A percentile compares a stretch with the other conserved stretches of the same genome.
Evolutionary conservation across 805 yeast genomes (phyloP).

Genomic region (Kazachstania taianensis): DNA sequence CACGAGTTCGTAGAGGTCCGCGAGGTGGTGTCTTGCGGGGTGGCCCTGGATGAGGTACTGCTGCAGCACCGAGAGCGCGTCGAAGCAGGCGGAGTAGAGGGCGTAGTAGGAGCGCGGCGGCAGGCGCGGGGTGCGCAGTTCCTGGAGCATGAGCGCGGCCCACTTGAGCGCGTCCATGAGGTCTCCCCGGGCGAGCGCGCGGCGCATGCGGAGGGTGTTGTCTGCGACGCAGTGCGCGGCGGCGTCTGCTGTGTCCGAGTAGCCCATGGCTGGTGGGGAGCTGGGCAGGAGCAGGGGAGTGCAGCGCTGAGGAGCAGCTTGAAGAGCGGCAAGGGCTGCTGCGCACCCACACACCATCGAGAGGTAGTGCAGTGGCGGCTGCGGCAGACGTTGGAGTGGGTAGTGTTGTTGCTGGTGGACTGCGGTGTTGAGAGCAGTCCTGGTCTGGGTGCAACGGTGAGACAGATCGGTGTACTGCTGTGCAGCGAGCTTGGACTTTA

Average conservation of each 20-base stretch:
- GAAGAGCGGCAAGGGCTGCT: too few relatives aligned
- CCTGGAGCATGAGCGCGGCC: constrained; percentile 72
- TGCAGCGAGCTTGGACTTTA: too few relatives aligned
- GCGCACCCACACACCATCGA: too few relatives aligned
- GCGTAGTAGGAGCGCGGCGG: constrained; percentile 93
- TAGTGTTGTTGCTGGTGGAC: too few relatives aligned
- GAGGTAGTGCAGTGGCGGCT: too few relatives aligned
- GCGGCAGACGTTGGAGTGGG: too few relatives aligned
- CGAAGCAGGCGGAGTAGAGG: constrained; percentile 73
- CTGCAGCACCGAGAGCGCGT: constrained; percentile 63
- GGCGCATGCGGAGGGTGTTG: constrained; percentile 68
- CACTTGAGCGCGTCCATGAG: constrained; percentile 84
- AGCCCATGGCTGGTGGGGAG: too few relatives aligned
- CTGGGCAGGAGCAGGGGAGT: too few relatives aligned
- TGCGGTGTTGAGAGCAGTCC: too few relatives aligned
- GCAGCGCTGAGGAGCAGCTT: too few relatives aligned
- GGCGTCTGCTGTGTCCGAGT: constrained; percentile 21
- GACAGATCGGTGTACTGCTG: too few relatives aligned
- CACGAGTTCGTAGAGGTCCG: constrained; percentile 87
- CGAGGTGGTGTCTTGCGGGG: constrained; percentile 55
- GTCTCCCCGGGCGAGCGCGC: constrained; percentile 55
- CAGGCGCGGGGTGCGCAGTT: constrained; percentile 61
- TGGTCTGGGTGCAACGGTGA: too few relatives aligned
- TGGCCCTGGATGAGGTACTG: constrained; percentile 57
- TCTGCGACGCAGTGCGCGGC: constrained; percentile 40